Evolutionary conservation across 2,329 filamentous ascomycete genomes (phyloP), one percentile per base, ranked within the genome.

Genomic region (Colletotrichum sp.): DNA sequence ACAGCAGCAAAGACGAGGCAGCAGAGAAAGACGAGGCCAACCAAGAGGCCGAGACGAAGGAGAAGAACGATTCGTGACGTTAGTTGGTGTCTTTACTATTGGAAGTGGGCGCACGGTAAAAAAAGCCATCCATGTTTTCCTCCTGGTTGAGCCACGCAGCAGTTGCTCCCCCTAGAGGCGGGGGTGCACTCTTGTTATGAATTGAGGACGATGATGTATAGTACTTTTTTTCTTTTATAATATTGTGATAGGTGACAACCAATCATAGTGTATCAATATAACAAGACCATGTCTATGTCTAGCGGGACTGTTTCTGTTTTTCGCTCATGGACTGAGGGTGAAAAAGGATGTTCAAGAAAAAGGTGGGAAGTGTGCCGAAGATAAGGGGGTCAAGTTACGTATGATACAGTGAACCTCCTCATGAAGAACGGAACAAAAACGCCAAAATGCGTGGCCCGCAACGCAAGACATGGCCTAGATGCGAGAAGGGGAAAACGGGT

Each of bases 1-100:
- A 70, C 34, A 70, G 36, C 57, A 66, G 28, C 79, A 82, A 79
- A 74, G 78, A 77, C 75, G 78, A 78, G 43, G 72, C 73, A 48
- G 77, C 80, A 73, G 39, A 34, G 16, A 39, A 71, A 36, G 26
- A 28, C 18, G 34, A 48, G 36, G 18, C 67, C 16, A 66, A 75
- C 55, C 78, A 76, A 52, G 43, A 52, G n/a, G 43, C 43, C 43
- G 43, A 52, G n/a, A 52, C 43, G 43, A 52, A 52, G 75, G 76
- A 72, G 36, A 74, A 74, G 59, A 67, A 73, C 15, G 66, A 74
- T 21, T 26, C 48, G 6, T 77, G 52, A 64, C 28, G 18, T 30
- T 32, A 26, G 12, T 32, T 63, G n/a, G 5, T 59, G n/a, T 26
- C 18, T 21, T 21, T n/a, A 48, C 57, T 60, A 39, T 21, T 13